Conservation (phyloP, 225 moss, liverwort and hornwort genomes). For the Thuidium tamariscinum region DNA sequence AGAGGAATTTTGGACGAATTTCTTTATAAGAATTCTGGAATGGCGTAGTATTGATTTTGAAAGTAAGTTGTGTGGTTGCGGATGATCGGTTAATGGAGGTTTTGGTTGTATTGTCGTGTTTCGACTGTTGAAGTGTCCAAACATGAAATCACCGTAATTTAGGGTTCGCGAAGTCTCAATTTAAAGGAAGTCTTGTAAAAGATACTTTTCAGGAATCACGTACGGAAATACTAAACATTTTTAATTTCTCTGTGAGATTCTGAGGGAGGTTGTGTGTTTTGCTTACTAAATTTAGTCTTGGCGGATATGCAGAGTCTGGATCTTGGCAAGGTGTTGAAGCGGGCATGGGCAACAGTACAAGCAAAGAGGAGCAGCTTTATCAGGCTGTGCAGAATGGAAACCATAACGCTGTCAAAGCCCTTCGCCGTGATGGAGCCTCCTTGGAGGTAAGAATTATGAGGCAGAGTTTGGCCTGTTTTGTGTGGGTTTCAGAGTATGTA, state of each 20-base stretch:
- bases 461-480: not conserved
- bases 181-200: not conserved
- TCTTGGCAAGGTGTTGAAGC: not conserved
- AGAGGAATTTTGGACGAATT: not conserved
- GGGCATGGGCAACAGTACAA: conserved; percentile 66
- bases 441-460: conserved; percentile 59
- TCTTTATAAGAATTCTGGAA: not conserved
- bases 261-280: not conserved
- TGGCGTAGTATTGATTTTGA: not conserved
- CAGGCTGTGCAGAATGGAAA: conserved; percentile 70
- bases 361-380: conserved; percentile 88
- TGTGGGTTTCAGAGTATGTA: not conserved
- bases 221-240: not conserved
- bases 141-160: not conserved
- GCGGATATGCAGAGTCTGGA: conserved; percentile 1
- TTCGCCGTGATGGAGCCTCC: conserved; percentile 83
- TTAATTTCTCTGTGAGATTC: not conserved
- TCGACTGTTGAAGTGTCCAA: not conserved
- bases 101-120: not conserved
- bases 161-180: not conserved
- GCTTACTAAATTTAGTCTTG: not conserved
- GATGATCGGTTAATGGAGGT: not conserved
- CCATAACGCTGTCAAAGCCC: conserved; percentile 68
- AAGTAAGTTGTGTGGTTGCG: not conserved
- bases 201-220: not conserved